Evolutionary conservation across 176 grass and related monocot genomes (phyloP), one percentile per base, ranked within the genome.

Genomic region (Pontederia paniculata): DNA sequence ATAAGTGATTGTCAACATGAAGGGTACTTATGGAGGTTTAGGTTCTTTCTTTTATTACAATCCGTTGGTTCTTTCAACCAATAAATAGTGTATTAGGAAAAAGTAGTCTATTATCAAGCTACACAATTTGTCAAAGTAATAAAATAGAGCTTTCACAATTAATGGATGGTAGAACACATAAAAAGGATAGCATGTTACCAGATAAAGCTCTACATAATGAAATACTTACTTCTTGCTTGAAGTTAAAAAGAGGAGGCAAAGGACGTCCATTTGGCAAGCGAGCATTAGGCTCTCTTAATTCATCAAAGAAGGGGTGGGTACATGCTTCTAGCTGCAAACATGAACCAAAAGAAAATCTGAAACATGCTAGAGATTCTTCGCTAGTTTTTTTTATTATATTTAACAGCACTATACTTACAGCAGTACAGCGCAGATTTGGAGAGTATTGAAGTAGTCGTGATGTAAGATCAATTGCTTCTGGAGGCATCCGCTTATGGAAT

Each of bases 181-280:
- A 53, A 53, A 8, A 9, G 20, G 20, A 9, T 53, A 53, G 50
- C 50, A 51, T 16, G 49, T 51, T 16, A 11, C 17, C 20, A 53
- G 16, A 18, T 53, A n/a, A 53, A 7, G 15, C 6, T 57, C 41
- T 48, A n/a, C 6, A 28, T 22, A 14, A 9, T 48, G 37, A 74
- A 57, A 15, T 53, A 61, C 85, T 77, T 80, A 88, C 85, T 74
- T 88, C 85, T 51, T 80, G 85, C 55, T 83, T 88, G 55, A 88
- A 88, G 73, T 83, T 80, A 56, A 88, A 83, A 10, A 88, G 70
- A 31, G 70, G 76, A 71, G 85, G 85, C 31, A 88, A 79, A 67
- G 76, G 80, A 1, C 85, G 76, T 21, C 85, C 85, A 74, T 83
- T 88, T 71, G 85, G 80, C 60, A 88, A 80, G 43, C 62, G 75